These are phyloP conservation scores for Teratosphaeria gauchensis DNA, from an alignment of 2,329 filamentous ascomycete species.

Conservation along the genomic window DNA sequence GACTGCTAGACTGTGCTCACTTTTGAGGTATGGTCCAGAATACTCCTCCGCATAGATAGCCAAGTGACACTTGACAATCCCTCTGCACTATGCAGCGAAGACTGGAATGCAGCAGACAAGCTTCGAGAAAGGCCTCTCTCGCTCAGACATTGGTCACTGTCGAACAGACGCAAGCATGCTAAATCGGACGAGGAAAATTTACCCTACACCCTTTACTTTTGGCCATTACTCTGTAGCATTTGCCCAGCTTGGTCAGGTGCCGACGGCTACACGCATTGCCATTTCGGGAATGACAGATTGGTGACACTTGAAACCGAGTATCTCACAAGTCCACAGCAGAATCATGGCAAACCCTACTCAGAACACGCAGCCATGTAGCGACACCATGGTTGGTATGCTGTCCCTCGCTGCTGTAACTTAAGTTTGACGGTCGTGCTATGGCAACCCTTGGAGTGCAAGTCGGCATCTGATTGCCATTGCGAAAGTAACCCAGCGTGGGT, in stretches of 20 bases:
- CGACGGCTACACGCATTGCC: neutral
- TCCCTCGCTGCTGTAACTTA: neutral
- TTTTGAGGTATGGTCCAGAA: too few relatives aligned
- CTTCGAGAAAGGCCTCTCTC: too few relatives aligned
- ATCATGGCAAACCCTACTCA: neutral
- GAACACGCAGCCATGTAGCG: too few relatives aligned
- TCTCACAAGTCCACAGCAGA: too few relatives aligned
- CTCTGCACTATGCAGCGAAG: too few relatives aligned
- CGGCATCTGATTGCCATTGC: neutral
- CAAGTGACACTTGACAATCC: too few relatives aligned
- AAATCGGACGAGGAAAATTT: neutral
- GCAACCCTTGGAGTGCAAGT: neutral
- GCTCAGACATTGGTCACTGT: too few relatives aligned
- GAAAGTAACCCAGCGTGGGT: neutral
- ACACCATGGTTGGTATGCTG: neutral
- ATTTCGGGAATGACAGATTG: neutral
- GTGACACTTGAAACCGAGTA: neutral
- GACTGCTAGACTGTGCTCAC: too few relatives aligned
- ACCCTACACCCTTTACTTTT: neutral
- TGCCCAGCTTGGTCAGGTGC: neutral
- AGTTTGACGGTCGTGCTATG: neutral
- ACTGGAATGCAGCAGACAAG: too few relatives aligned
- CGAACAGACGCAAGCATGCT: neutral
- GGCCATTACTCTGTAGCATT: neutral
- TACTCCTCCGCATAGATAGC: too few relatives aligned